These are phyloP conservation scores for Nakazawaea ambrosiae DNA, from an alignment of 805 yeast species.

Conservation along the genomic window DNA sequence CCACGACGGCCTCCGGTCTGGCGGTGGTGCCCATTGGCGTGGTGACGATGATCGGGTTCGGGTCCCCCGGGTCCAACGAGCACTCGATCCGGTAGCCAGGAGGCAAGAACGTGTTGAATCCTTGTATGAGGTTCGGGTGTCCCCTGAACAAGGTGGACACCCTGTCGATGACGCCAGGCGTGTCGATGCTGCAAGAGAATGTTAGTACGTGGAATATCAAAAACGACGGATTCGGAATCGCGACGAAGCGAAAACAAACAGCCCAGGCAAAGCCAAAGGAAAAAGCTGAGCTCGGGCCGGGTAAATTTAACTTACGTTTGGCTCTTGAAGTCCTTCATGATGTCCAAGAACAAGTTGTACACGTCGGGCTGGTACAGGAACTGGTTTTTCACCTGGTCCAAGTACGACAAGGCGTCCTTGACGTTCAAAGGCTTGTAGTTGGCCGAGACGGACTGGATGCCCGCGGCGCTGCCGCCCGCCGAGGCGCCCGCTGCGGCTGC, in stretches of 20 bases:
- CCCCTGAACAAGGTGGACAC: conserved; percentile 89
- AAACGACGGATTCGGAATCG: background rate
- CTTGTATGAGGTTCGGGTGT: conserved; percentile 90
- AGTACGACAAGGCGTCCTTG: conserved; percentile 89
- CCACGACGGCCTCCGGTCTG: conserved; percentile 46
- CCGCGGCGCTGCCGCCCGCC: conserved; percentile 16
- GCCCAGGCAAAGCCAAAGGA: too few species aligned
- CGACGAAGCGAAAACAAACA: background rate
- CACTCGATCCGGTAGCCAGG: conserved; percentile 95
- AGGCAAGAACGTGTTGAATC: conserved; percentile 95
- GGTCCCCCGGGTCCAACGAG: conserved; percentile 81
- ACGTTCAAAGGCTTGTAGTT: conserved; percentile 81
- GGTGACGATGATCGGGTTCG: conserved; percentile 87
- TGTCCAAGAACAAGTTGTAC: conserved; percentile 91
- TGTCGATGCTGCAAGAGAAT: conserved; percentile 56
- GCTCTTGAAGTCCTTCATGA: conserved; percentile 97
- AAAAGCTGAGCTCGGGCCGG: background rate
- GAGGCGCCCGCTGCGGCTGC: conserved; percentile 15
- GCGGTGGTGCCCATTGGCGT: conserved; percentile 91
- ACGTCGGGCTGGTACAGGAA: conserved; percentile 91
- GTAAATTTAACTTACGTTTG: conserved; percentile 48
- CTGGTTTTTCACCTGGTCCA: conserved; percentile 93
- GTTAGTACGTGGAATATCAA: conserved; percentile 9
- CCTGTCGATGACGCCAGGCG: conserved; percentile 97
- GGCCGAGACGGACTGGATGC: conserved; percentile 19